A percentile compares a stretch with the other conserved stretches of the same genome.
Conservation (phyloP, 352 stramenopile species). For the Globisporangium sylvaticum region DNA sequence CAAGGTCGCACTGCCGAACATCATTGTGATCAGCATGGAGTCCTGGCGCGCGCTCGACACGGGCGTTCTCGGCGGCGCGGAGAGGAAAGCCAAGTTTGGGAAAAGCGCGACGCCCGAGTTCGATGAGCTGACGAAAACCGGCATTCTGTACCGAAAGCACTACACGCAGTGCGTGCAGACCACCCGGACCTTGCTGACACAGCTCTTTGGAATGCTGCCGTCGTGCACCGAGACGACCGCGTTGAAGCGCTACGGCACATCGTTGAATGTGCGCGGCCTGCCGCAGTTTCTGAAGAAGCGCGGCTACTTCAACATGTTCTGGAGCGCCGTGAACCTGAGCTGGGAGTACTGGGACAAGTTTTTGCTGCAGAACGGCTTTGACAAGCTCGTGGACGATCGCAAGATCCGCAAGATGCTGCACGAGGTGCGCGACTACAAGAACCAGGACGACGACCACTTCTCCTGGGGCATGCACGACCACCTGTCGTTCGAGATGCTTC, state of each 20-base stretch:
- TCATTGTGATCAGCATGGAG: constrained; percentile 76
- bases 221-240: constrained; percentile 65
- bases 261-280: constrained; percentile 43
- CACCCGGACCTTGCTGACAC: constrained; percentile 60
- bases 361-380: constrained; percentile 54
- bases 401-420: constrained; percentile 68
- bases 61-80: constrained; percentile 50
- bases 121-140: constrained; percentile 45
- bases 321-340: constrained; percentile 53
- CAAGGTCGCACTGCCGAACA: constrained; percentile 36
- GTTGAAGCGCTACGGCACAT: constrained; percentile 53
- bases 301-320: constrained; percentile 72
- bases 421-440: constrained; percentile 48
- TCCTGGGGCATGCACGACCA: constrained; percentile 72
- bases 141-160: constrained; percentile 62
- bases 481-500: constrained; percentile 66
- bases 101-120: constrained; percentile 60
- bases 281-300: constrained; percentile 66
- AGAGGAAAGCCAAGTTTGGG: constrained; percentile 33
- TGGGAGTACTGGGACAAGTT: constrained; percentile 77
- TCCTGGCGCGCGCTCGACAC: constrained; percentile 67
- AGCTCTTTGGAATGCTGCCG: constrained; percentile 67
- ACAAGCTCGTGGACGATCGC: constrained; percentile 63
- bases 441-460: constrained; percentile 58
- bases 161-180: constrained; percentile 71